Base-by-base conservation (phyloP, 2,329 filamentous ascomycete genomes). In the Canariomyces notabilis region DNA sequence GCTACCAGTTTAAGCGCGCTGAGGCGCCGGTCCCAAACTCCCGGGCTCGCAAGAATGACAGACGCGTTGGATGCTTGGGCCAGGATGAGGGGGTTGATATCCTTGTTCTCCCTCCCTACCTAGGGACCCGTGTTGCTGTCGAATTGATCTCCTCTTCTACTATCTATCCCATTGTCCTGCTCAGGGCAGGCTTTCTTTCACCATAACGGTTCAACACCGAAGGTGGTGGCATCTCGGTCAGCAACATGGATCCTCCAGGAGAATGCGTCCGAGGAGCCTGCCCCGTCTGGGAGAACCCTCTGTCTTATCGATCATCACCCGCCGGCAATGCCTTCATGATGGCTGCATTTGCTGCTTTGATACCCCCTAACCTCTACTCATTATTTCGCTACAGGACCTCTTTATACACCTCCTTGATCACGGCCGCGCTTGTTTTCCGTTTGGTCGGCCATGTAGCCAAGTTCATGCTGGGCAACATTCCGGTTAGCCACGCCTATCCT, bases 371-470 rank as follows among this genome's bases (percentile, higher is more conserved):
- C 23, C n/a, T 58, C 3, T 62, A 54, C 40, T 52, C 52, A 1
- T 57, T 54, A 2, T 42, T 56, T 37, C 55, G 57, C 4, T 57
- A 50, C 26, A 55, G 44, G 36, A 72, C 68, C 21, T 61, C 63
- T 0, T 44, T 68, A 4, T 75, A 75, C 59, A 63, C 71, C 2
- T 59, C 62, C 2, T 57, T 62, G 2, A 52, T 77, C 42, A 59
- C 66, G 2, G 60, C 61, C 0, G 73, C 72, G 2, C 59, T 75
- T 12, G 49, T 67, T 5, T 50, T 75, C 6, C 71, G 75, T 48
- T 59, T 71, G 6, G 31, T 74, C 35, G 72, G 73, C 12, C 76
- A 76, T 49, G 59, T 68, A 12, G 73, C 71, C 4, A 67, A 70
- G 31, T 45, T 76, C 6, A 56, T 76, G 22, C 64, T 76, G 11